Percentiles rank a stretch among this genome's conserved stretches.
Evolutionary conservation across 169 alveolate genomes (phyloP).

Genomic region (Ichthyophthirius multifiliis): DNA sequence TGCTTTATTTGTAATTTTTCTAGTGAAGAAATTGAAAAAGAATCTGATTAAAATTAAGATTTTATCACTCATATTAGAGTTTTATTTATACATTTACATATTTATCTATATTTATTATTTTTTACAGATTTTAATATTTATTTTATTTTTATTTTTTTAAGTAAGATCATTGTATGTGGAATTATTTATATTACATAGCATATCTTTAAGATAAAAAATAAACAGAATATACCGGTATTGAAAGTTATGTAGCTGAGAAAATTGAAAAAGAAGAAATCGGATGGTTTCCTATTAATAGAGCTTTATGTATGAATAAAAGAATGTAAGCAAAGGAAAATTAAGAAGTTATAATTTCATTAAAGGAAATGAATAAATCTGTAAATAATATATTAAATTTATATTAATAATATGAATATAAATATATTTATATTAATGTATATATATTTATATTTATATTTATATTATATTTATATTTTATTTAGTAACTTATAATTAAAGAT

Average conservation of each 20-base stretch:
- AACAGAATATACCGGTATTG: conserved; percentile 72
- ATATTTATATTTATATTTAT: too few species aligned
- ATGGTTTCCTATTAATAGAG: conserved; percentile 44
- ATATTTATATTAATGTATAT: too few species aligned
- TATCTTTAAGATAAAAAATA: conserved; percentile 55
- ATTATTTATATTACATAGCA: conserved; percentile 63
- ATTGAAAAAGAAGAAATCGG: conserved; percentile 30
- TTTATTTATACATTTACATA: too few species aligned
- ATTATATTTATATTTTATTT: too few species aligned
- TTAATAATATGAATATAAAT: too few species aligned
- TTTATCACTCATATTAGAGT: conserved; percentile 44
- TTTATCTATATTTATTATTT: background rate
- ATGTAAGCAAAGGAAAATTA: too few species aligned
- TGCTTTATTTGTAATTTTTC: conserved; percentile 64
- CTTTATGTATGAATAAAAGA: too few species aligned
- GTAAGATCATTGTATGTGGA: conserved; percentile 63
- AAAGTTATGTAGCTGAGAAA: conserved; percentile 51
- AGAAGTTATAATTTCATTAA: too few species aligned
- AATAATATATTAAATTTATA: too few species aligned
- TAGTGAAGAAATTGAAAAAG: conserved; percentile 58
- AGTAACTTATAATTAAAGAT: too few species aligned
- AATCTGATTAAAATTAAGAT: conserved; percentile 53
- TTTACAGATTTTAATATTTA: background rate
- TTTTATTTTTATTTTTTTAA: too few species aligned
- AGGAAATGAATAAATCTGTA: too few species aligned